phyloP scores from a whole-genome alignment of 106 monocot genomes.

The Allium fistulosum region DNA sequence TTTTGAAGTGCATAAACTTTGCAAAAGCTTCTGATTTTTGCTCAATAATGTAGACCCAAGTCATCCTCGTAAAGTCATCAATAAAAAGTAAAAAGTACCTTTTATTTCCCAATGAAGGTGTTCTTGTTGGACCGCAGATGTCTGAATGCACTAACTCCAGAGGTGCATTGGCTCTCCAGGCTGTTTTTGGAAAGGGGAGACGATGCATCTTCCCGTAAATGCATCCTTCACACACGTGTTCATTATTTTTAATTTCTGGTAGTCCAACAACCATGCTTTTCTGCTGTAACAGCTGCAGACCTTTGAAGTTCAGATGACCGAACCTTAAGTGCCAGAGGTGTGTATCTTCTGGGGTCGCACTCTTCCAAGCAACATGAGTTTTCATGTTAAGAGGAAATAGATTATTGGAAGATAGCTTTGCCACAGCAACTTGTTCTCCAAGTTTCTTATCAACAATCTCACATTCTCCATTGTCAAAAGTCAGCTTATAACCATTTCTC shows the following conservation, averaged over 20 bases:
- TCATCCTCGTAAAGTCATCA: conserved; percentile 3
- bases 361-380: not conserved
- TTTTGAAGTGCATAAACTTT: not conserved
- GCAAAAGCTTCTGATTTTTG: not conserved
- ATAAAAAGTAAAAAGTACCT: conserved; percentile 4
- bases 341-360: not conserved
- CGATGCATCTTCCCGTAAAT: not conserved
- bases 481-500: not conserved
- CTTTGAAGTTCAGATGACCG: not conserved
- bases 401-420: conserved; percentile 4
- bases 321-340: not conserved
- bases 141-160: conserved; percentile 3
- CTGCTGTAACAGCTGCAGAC: not conserved
- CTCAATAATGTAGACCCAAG: not conserved
- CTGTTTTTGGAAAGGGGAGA: not conserved
- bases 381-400: not conserved
- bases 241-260: not conserved
- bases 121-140: not conserved
- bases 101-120: not conserved
- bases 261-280: conserved; percentile 1
- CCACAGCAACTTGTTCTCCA: not conserved
- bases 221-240: conserved; percentile 1
- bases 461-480: conserved; percentile 3
- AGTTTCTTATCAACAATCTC: not conserved
- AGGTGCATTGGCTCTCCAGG: not conserved